Evolutionary conservation across 129 eudicot species (phyloP).

Genomic region (Tanacetum coccineum): DNA sequence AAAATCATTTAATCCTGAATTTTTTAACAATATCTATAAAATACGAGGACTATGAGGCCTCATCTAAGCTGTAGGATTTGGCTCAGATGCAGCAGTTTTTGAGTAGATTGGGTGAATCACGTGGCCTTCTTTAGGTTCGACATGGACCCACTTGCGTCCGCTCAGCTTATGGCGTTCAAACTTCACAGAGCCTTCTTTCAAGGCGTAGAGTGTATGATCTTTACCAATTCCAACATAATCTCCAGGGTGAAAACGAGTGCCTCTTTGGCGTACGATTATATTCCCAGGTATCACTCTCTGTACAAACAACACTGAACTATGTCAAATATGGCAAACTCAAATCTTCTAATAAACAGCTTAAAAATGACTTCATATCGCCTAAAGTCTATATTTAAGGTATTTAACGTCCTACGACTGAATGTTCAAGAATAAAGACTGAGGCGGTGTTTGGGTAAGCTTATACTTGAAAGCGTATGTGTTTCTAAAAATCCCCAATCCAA

Average conservation of each 20-base stretch:
- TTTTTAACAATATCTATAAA: background rate
- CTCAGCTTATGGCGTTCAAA: conserved; percentile 79
- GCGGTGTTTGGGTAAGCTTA: too few relatives aligned
- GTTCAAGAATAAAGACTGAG: too few relatives aligned
- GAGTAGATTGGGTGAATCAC: conserved; percentile 63
- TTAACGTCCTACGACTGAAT: too few relatives aligned
- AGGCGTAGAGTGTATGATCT: conserved; percentile 86
- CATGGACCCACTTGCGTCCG: conserved; percentile 90
- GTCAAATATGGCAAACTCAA: background rate
- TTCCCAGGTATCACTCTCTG: conserved; percentile 97
- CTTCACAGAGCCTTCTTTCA: conserved; percentile 86
- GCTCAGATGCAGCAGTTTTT: conserved; percentile 28
- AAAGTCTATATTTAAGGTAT: too few relatives aligned
- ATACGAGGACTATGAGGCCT: background rate
- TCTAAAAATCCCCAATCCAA: too few relatives aligned
- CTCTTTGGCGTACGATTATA: conserved; percentile 86
- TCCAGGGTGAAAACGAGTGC: conserved; percentile 96
- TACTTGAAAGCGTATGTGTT: too few relatives aligned
- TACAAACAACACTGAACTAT: conserved; percentile 10
- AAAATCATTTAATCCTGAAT: conserved; percentile 7
- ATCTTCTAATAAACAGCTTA: background rate
- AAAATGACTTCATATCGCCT: background rate
- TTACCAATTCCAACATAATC: conserved; percentile 89
- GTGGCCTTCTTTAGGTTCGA: conserved; percentile 89
- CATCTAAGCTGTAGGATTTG: conserved; percentile 38